These are phyloP conservation scores for Taphrina sp. DNA, from an alignment of 1,139 yeast genomes.

Conservation along the genomic window DNA sequence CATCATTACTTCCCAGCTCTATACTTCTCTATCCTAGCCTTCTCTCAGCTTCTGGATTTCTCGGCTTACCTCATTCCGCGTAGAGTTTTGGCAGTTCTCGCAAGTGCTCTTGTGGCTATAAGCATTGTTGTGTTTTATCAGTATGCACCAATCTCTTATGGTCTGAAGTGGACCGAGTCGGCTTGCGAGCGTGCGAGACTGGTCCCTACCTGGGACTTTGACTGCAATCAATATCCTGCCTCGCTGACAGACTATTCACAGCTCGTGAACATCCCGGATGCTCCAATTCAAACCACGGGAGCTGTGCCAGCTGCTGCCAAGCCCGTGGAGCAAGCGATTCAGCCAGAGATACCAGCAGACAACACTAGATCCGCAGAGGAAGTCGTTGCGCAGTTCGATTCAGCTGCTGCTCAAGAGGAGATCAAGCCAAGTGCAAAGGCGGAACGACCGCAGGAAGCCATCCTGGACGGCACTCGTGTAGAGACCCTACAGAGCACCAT, in stretches of 20 bases:
- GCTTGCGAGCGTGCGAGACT: constrained; percentile 64
- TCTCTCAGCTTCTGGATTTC: constrained; percentile 79
- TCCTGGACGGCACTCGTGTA: background rate
- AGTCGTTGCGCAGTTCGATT: constrained; percentile 4
- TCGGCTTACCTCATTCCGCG: constrained; percentile 41
- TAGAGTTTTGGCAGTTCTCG: constrained; percentile 46
- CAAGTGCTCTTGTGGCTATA: constrained; percentile 51
- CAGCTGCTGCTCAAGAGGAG: constrained; percentile 2
- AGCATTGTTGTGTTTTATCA: constrained; percentile 58
- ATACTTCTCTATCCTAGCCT: constrained; percentile 79
- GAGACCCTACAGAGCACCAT: constrained; percentile 21
- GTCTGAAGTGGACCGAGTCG: constrained; percentile 71
- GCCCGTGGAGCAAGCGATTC: constrained; percentile 24
- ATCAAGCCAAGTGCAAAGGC: constrained; percentile 9
- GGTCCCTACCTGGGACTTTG: constrained; percentile 76
- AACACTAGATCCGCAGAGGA: constrained; percentile 4
- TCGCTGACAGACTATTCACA: constrained; percentile 11
- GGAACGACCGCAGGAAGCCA: background rate
- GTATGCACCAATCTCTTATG: constrained; percentile 77
- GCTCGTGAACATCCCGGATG: background rate
- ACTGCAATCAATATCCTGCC: constrained; percentile 49
- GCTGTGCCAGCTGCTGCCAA: constrained; percentile 7
- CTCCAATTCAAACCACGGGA: constrained; percentile 10
- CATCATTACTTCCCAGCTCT: constrained; percentile 92
- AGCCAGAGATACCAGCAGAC: constrained; percentile 12